Base-by-base conservation (phyloP, 768 basidiomycete species). In the Rhodotorula graminis region DNA sequence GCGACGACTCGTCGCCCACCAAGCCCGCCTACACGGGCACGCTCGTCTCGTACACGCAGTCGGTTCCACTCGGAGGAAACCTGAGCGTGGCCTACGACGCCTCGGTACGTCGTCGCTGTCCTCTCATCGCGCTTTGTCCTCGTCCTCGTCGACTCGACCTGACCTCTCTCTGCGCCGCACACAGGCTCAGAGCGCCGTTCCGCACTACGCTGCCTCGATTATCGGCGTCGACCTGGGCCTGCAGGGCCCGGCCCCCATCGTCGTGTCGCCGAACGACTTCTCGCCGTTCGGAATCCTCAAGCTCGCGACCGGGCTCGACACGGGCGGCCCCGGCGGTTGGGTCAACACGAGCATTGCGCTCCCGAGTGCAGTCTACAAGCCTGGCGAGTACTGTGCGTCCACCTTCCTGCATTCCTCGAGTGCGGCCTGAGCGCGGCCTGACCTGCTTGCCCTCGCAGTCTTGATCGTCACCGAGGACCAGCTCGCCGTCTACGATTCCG, bases 301-400 rank as follows among this genome's bases (percentile, higher is more conserved):
- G 19, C 21, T 65, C 44, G 29, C 10, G 16, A 57, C 8, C 7
- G 64, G 29, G 3, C 8, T 57, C 19, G 5, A 23, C 15, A 27
- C 46, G 29, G 64, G 56, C 19, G 64, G 64, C 0, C 64, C 64
- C 29, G 64, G 64, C 55, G 56, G 44, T 10, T 65, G 56, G 55
- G 29, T 56, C 55, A 65, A 65, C 64, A 14, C 9, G 19, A 40
- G 29, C 2, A 14, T 58, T 21, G 2, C 21, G n/a, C 4, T 25
- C 2, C 27, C 42, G 2, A 3, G 6, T 2, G 15, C 31, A 3
- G 40, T 44, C n/a, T n/a, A n/a, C 42, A 11, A 61, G 42, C 14
- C 60, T 25, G 42, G 44, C 1, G 2, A 42, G 25, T 42, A 44
- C 40, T 42, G 27, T n/a, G 37, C 3, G 47, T 49, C 15, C 42